Conservation (phyloP, 192 early-diverging fungal genomes). For the Entrophospora sp. region DNA sequence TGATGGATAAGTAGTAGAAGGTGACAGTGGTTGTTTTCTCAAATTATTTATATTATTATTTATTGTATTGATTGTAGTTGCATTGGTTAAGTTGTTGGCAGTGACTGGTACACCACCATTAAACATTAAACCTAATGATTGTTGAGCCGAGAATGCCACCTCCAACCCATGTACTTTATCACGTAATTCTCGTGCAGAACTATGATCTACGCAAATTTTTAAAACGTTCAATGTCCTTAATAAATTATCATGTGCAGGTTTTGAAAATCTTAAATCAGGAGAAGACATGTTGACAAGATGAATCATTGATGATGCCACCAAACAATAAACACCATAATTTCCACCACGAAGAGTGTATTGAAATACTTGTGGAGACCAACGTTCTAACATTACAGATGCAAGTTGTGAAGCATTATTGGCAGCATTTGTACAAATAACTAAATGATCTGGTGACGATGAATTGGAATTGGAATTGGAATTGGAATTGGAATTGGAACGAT, state of each 20-base stretch:
- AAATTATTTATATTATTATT: no score
- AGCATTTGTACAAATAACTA: constrained; percentile 35
- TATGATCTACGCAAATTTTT: not conserved
- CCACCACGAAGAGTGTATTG: constrained; percentile 38
- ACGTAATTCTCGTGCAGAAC: not conserved
- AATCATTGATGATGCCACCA: constrained; percentile 36
- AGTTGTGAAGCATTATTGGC: constrained; percentile 44
- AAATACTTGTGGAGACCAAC: constrained; percentile 28
- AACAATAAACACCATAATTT: constrained; percentile 41
- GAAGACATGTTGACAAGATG: constrained; percentile 24
- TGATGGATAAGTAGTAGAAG: no score
- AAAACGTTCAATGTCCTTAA: not conserved
- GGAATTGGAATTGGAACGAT: constrained; percentile 25
- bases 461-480: no score
- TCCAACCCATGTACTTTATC: not conserved
- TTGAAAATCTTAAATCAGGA: not conserved
- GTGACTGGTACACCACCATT: no score
- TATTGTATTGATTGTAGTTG: no score
- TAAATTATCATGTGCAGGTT: no score
- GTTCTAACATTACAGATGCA: constrained; percentile 34
- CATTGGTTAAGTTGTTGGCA: no score
- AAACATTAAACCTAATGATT: no score
- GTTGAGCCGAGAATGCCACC: not conserved
- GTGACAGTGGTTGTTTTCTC: no score
- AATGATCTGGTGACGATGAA: no score